Evolutionary conservation across 352 stramenopile species (phyloP).

Genomic region (Phytophthora hibernalis): DNA sequence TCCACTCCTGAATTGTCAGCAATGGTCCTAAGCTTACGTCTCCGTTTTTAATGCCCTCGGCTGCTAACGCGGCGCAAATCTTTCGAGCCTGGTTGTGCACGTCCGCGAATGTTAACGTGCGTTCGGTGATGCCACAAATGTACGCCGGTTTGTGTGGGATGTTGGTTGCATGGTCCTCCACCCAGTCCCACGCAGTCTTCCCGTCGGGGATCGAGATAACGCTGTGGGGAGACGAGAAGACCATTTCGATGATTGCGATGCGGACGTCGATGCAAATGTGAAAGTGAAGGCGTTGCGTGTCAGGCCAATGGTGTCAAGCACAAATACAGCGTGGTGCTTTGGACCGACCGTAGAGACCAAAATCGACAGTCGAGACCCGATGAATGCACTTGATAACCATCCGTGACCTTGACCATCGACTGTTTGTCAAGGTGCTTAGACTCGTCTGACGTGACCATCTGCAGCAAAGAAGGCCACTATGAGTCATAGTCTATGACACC

Average conservation of each 20-base stretch:
- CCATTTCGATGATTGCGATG: conserved; percentile 25
- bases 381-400: conserved; percentile 11
- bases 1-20: not conserved
- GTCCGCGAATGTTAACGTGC: conserved; percentile 47
- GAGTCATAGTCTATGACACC: too few relatives aligned
- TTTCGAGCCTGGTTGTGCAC: conserved; percentile 36
- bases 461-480: conserved; percentile 1
- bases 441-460: conserved; percentile 38
- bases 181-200: conserved; percentile 45
- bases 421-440: conserved; percentile 23
- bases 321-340: conserved; percentile 12
- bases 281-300: conserved; percentile 28
- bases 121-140: conserved; percentile 51
- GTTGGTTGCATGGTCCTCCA: conserved; percentile 43
- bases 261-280: conserved; percentile 15
- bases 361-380: too few relatives aligned
- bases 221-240: conserved; percentile 51
- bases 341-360: conserved; percentile 5
- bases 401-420: conserved; percentile 20
- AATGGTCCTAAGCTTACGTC: conserved; percentile 54
- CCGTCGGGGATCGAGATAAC: conserved; percentile 39
- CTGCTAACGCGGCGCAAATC: conserved; percentile 46
- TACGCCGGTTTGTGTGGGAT: conserved; percentile 45
- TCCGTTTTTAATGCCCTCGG: conserved; percentile 51
- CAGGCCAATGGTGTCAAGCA: not conserved